phyloP scores from a whole-genome alignment of 164 flowering plant genomes.

The Brasenia schreberi region DNA sequence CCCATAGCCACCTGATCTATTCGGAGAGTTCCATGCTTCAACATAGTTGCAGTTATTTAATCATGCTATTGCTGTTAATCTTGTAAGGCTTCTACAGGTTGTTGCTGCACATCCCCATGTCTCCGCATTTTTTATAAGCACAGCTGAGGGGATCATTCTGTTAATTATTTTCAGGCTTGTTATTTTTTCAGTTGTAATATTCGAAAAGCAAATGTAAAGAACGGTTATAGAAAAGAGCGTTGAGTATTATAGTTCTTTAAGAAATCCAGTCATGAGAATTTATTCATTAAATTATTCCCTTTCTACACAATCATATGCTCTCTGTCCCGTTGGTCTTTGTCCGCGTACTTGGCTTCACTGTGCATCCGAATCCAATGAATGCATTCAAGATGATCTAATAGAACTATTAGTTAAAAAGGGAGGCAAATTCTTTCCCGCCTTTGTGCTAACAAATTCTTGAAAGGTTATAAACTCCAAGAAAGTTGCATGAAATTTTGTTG shows the following conservation, averaged over 20 bases:
- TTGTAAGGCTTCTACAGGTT: not conserved
- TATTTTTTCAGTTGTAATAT: not conserved
- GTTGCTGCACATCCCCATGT: not conserved
- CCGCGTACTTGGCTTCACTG: not conserved
- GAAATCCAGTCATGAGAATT: not conserved
- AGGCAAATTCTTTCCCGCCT: no score
- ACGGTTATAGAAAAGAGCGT: not conserved
- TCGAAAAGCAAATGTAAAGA: not conserved
- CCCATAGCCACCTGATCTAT: not conserved
- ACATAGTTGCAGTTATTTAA: not conserved
- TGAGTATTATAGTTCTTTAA: not conserved
- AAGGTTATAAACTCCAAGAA: no score
- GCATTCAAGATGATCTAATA: not conserved
- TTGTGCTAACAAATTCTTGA: no score
- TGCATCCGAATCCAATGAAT: not conserved
- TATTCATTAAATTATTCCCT: no score
- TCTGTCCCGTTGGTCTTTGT: not conserved
- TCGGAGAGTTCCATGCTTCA: not conserved
- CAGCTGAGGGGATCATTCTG: not conserved
- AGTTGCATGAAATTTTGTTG: no score
- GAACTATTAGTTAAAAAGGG: no score
- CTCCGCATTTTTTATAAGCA: not conserved
- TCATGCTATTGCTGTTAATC: not conserved
- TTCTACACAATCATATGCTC: no score
- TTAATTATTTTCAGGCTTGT: not conserved